phyloP scores from a whole-genome alignment of 2,329 filamentous ascomycete species.

The Exserohilum turcica region DNA sequence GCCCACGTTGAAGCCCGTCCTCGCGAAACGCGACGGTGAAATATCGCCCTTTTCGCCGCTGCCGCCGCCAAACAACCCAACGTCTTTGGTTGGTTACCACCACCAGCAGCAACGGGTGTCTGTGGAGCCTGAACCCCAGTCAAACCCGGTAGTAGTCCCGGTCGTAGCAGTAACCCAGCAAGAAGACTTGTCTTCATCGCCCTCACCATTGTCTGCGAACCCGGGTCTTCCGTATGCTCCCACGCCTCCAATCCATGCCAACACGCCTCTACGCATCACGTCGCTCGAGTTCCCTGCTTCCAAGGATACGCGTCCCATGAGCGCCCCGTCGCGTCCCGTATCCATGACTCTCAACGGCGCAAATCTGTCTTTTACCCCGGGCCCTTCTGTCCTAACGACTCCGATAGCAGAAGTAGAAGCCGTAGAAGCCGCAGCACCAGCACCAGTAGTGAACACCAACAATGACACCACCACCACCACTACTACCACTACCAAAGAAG shows the following conservation, averaged over 20 bases:
- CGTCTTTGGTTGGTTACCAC: constrained; percentile 38
- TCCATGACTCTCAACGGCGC: neutral
- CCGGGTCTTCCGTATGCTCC: constrained; percentile 4
- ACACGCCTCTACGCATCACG: constrained; percentile 12
- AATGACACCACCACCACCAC: no score
- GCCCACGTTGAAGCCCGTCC: constrained; percentile 26
- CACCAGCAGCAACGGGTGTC: neutral
- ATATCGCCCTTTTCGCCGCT: constrained; percentile 34
- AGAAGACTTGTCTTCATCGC: neutral
- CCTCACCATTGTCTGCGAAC: neutral
- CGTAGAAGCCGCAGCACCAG: no score
- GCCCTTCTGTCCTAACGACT: constrained; percentile 8
- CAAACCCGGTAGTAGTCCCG: constrained; percentile 1
- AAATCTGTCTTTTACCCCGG: constrained; percentile 9
- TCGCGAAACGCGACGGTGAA: constrained; percentile 16
- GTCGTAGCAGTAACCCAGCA: neutral
- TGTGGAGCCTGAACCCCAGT: constrained; percentile 5
- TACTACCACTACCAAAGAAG: neutral
- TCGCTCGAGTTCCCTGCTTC: constrained; percentile 16
- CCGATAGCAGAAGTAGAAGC: constrained; percentile 5
- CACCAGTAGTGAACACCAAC: neutral
- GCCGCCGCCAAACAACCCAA: constrained; percentile 20
- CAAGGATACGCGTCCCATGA: constrained; percentile 1
- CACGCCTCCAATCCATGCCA: constrained; percentile 6
- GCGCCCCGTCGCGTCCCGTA: constrained; percentile 5